phyloP scores from a whole-genome alignment of 140 eudicot species.

The Anethum foeniculum region DNA sequence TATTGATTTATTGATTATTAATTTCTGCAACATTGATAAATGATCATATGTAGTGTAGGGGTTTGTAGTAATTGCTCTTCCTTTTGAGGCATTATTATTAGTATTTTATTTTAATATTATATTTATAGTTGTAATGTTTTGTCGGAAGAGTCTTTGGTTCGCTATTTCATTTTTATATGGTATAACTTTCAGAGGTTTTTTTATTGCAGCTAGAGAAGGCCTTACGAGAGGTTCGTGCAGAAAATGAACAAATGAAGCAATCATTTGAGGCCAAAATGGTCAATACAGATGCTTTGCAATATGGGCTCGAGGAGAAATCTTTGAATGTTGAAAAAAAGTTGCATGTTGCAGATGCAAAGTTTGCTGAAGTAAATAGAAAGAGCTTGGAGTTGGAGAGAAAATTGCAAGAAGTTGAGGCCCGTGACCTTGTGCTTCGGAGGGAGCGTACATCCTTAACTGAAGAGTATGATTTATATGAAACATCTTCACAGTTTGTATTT shows the following conservation, averaged over 20 bases:
- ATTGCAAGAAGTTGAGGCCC: constrained; percentile 63
- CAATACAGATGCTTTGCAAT: constrained; percentile 48
- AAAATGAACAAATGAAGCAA: constrained; percentile 46
- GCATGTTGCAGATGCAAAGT: constrained; percentile 67
- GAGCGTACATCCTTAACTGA: constrained; percentile 56
- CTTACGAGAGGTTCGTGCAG: constrained; percentile 45
- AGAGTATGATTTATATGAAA: constrained; percentile 45
- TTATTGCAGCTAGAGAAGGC: constrained; percentile 79
- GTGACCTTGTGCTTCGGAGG: constrained; percentile 46
- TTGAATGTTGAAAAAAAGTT: constrained; percentile 59
- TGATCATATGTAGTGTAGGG: neutral
- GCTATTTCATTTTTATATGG: neutral
- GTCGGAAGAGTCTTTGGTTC: neutral
- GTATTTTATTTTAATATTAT: neutral
- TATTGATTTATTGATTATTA: no score
- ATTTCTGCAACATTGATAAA: neutral
- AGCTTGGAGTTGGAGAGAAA: constrained; percentile 65
- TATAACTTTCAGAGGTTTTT: neutral
- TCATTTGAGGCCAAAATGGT: constrained; percentile 44
- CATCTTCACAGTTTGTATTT: neutral
- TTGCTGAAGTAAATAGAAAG: constrained; percentile 66
- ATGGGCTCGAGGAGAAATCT: constrained; percentile 52
- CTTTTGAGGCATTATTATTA: neutral
- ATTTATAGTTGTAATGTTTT: neutral
- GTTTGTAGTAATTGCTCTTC: neutral